Base-by-base conservation (phyloP, 805 yeast genomes). In the Wickerhamomyces silvicola region DNA sequence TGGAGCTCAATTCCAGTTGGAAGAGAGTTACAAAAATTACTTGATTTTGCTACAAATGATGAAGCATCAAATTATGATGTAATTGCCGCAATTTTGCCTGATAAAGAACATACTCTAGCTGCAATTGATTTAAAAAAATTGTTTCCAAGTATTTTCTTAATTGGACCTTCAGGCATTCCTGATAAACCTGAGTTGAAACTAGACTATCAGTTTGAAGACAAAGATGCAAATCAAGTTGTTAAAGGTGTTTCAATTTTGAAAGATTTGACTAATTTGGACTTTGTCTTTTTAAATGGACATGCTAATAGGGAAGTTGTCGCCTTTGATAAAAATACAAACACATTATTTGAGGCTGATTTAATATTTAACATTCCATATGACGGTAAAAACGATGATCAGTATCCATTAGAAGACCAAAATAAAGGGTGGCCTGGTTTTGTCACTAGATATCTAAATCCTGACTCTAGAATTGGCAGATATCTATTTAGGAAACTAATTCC, bases 101-200 rank as follows among this genome's bases (percentile, higher is more conserved):
- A 80, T 46, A 46, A 41, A 20, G 81, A 75, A 41, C 87, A 80
- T 47, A 75, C 81, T 1, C 56, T 79, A 72, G 82, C 80, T 3
- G 72, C 78, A 10, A 47, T 54, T 17, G 66, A 70, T 10, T 70
- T 78, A 56, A 68, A 71, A 47, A 58, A 62, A 13, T 52, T 56
- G 33, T 66, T 59, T 48, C 82, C 84, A 4, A 46, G 60, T 3
- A 53, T 73, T 30, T 66, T 70, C 44, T 52, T 79, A 18, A 64
- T 79, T 38, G 83, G 78, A 6, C 65, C 72, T 56, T 36, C 43
- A 5, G 74, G 63, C 1, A 45, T 57, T 25, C 42, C 45, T 10
- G 56, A 55, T 23, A 63, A 63, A 12, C 55, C 66, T 9, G 55
- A 58, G 2, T 24, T 46, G 23, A 44, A 53, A 14, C 51, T 74